A percentile compares a stretch with the other conserved stretches of the same genome.
phyloP scores from a whole-genome alignment of 441 rosid genomes.

The Isatis lusitanica region DNA sequence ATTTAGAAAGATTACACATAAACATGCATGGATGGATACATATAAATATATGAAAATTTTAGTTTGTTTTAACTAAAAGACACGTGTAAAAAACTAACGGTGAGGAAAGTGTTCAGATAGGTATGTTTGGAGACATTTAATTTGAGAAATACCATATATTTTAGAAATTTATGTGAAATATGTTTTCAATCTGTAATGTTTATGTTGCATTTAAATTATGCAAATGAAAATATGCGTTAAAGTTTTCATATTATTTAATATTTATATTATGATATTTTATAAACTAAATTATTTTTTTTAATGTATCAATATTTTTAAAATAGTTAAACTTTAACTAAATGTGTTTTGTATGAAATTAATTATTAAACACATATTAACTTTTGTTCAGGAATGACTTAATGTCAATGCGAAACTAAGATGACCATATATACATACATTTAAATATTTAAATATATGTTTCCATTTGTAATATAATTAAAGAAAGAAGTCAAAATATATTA shows the following conservation, averaged over 20 bases:
- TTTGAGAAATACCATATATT: not conserved
- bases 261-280: not conserved
- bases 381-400: not conserved
- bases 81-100: not conserved
- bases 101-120: not conserved
- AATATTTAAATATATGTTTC: not conserved
- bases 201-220: not conserved
- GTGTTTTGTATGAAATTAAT: not conserved
- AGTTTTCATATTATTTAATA: not conserved
- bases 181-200: not conserved
- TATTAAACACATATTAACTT: not conserved
- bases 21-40: not conserved
- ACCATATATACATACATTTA: no score
- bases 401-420: not conserved
- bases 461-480: not conserved
- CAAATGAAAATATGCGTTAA: no score
- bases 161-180: not conserved
- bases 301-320: not conserved
- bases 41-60: not conserved
- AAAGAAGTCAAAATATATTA: conserved; percentile 22
- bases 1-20: not conserved
- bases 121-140: not conserved
- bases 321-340: not conserved
- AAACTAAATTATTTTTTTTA: not conserved
- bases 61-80: not conserved